Evolutionary conservation across 1,139 yeast genomes (phyloP).

Genomic region (Pichia sorboxylosa): DNA sequence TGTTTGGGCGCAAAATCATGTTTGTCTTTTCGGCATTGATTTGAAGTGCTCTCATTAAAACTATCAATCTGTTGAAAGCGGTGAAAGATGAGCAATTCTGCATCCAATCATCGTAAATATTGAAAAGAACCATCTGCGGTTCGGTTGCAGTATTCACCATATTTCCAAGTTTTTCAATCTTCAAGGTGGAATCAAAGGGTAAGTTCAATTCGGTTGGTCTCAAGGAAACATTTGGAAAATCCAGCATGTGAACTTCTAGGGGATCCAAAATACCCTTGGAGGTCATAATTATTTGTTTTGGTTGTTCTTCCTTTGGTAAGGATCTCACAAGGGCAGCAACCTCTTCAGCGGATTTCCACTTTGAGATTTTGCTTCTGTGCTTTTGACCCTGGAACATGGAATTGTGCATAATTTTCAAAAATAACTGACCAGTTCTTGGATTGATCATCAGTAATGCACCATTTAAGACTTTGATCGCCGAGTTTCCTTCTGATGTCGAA

Average conservation of each 20-base stretch:
- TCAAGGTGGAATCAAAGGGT: conserved; percentile 82
- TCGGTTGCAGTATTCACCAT: conserved; percentile 78
- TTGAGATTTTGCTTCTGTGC: conserved; percentile 84
- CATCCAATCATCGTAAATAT: conserved; percentile 92
- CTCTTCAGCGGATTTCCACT: conserved; percentile 98
- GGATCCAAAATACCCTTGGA: conserved; percentile 92
- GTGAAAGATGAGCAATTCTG: conserved; percentile 75
- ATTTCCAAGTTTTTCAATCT: conserved; percentile 70
- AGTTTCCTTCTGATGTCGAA: conserved; percentile 84
- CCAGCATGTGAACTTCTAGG: conserved; percentile 90
- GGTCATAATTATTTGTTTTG: conserved; percentile 81
- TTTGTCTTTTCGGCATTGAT: conserved; percentile 71
- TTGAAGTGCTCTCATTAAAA: conserved; percentile 69
- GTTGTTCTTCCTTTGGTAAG: conserved; percentile 87
- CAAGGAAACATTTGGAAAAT: conserved; percentile 84
- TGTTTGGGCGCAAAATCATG: conserved; percentile 65
- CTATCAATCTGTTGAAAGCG: conserved; percentile 79
- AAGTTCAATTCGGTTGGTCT: conserved; percentile 82
- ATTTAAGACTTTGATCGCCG: conserved; percentile 85
- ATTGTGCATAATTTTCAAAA: conserved; percentile 80
- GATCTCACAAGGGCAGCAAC: conserved; percentile 86
- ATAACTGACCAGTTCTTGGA: conserved; percentile 83
- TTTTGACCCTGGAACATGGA: conserved; percentile 98
- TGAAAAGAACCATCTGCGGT: conserved; percentile 85
- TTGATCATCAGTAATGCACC: conserved; percentile 87